Base-by-base conservation (phyloP, 1,284 basidiomycete genomes). In the Trichosporon sp. region DNA sequence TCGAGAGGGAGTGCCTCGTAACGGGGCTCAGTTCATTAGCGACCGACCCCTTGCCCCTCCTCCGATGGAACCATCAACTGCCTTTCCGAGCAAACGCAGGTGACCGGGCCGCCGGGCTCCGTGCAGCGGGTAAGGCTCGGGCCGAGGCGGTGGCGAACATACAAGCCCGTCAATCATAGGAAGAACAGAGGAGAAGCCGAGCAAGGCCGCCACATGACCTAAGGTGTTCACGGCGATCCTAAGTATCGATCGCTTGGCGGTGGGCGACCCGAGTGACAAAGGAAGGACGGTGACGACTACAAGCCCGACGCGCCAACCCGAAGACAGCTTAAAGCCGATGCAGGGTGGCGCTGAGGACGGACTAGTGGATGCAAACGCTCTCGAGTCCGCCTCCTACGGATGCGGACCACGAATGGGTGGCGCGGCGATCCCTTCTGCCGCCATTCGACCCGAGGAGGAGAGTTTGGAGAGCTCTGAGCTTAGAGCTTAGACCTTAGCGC, bases 291-390 rank as follows among this genome's bases (percentile, higher is more conserved):
- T 26, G 51, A 26, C 21, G 21, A 54, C 10, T 8, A 26, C 51
- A 26, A 54, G 51, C 19, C 51, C 51, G 51, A 54, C 8, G 51
- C 51, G 51, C 51, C 51, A 19, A 54, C 43, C 43, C 43, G 43
- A 46, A 46, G 16, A 4, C 43, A n/a, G 43, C 43, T 46, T 46
- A 46, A 46, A n/a, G 43, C 43, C 43, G 43, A 46, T n/a, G 16
- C 2, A n/a, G 4, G 6, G 6, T 6, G 8, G 19, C 6, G 51
- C 51, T 19, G 51, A 26, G n/a, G 51, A 21, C 51, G 51, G 51
- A 54, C 14, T 10, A 14, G 16, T n/a, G 16, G 40, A 12, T n/a
- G 14, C 43, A 12, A n/a, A 26, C 26, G 26, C 26, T 26, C 26
- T 26, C 26, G 26, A 26, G 26, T 26, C 26, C 26, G 26, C 26